phyloP scores from a whole-genome alignment of 805 yeast genomes.

The Ascoidea asiatica region DNA sequence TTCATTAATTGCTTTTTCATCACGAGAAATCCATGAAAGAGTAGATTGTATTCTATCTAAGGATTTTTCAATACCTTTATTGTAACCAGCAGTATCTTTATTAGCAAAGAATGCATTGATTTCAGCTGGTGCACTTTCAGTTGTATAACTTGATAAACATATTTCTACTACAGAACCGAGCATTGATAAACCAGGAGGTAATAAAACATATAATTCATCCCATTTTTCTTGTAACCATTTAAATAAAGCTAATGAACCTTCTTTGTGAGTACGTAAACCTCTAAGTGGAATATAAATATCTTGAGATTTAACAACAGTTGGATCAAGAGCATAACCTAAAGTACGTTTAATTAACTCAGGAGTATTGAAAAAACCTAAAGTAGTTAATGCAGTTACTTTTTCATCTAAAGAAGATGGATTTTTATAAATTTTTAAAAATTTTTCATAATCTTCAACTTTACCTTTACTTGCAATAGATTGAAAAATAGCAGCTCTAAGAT shows the following conservation, averaged over 20 bases:
- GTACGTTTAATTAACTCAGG: constrained; percentile 40
- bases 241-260: constrained; percentile 64
- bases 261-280: constrained; percentile 49
- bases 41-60: constrained; percentile 46
- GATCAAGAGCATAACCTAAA: constrained; percentile 40
- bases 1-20: constrained; percentile 27
- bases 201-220: constrained; percentile 47
- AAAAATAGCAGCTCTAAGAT: constrained; percentile 56
- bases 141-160: constrained; percentile 48
- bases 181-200: constrained; percentile 77
- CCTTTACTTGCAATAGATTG: constrained; percentile 54
- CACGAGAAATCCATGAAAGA: constrained; percentile 46
- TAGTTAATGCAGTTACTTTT: constrained; percentile 52
- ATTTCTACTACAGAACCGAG: constrained; percentile 60
- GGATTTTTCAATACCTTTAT: constrained; percentile 52
- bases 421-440: constrained; percentile 43
- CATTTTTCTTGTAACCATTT: constrained; percentile 61
- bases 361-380: constrained; percentile 52
- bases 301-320: constrained; percentile 46
- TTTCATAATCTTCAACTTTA: constrained; percentile 46
- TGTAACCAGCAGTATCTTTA: constrained; percentile 49
- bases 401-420: constrained; percentile 53
- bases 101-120: constrained; percentile 36
- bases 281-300: constrained; percentile 69
- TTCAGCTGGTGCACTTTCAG: constrained; percentile 34